Conservation (phyloP, 2,329 filamentous ascomycete species). For the Penicillium sp. region DNA sequence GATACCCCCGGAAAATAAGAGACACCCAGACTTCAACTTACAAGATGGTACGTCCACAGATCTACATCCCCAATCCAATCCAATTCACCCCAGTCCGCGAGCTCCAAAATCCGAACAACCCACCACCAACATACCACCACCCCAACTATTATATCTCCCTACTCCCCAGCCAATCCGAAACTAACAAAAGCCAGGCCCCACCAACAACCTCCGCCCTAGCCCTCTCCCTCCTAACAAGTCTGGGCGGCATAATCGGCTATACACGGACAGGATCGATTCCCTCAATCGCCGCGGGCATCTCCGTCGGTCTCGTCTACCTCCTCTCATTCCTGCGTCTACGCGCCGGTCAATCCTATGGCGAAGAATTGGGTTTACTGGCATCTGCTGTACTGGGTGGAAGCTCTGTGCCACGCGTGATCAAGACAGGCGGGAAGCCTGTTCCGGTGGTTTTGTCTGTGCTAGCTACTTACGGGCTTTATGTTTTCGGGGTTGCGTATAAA, state of each 20-base stretch:
- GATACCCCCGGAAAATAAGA: background rate
- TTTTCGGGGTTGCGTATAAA: slow-evolving; percentile 70
- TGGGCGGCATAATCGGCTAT: slow-evolving; percentile 85
- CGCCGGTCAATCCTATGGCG: slow-evolving; percentile 71
- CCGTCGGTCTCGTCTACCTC: slow-evolving; percentile 75
- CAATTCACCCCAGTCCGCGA: background rate
- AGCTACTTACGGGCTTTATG: slow-evolving; percentile 72
- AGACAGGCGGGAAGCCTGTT: slow-evolving; percentile 72
- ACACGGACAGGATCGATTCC: slow-evolving; percentile 80
- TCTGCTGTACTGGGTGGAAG: slow-evolving; percentile 80
- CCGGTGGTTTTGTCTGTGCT: slow-evolving; percentile 75
- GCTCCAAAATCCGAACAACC: background rate
- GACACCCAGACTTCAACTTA: background rate
- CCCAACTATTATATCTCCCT: background rate
- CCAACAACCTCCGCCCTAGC: slow-evolving; percentile 65
- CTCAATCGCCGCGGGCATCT: slow-evolving; percentile 78
- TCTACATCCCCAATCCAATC: background rate
- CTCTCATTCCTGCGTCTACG: slow-evolving; percentile 79
- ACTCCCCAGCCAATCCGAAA: background rate
- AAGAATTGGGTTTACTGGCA: slow-evolving; percentile 85
- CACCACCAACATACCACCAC: background rate
- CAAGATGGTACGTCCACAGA: slow-evolving; percentile 22
- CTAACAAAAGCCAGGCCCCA: slow-evolving; percentile 15
- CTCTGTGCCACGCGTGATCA: slow-evolving; percentile 82
- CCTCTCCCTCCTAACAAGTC: slow-evolving; percentile 77